Percentiles rank a stretch among this genome's conserved stretches.
Conservation (phyloP, 2,329 filamentous ascomycete genomes). For the Phialophora expanda region DNA sequence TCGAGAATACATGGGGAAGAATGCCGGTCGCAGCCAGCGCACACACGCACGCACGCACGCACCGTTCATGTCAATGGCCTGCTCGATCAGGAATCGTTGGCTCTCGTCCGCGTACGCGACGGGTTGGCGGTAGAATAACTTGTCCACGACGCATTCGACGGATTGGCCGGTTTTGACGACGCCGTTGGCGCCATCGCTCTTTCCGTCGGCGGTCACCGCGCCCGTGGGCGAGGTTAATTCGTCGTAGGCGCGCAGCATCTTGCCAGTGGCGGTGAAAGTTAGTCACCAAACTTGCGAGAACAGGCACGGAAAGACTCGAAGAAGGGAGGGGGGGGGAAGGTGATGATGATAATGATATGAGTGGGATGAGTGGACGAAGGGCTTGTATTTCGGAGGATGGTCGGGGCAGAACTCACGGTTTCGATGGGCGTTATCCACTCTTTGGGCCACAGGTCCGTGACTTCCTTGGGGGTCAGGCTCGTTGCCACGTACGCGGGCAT, state of each 20-base stretch:
- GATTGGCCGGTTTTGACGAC: slow-evolving; percentile 40
- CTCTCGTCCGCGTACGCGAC: slow-evolving; percentile 49
- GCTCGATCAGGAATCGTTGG: slow-evolving; percentile 44
- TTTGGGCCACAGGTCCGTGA: slow-evolving; percentile 42
- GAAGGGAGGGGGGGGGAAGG: slow-evolving; percentile 31
- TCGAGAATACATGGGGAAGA: too few species aligned
- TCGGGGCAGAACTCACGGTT: slow-evolving; percentile 34
- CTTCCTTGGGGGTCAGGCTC: slow-evolving; percentile 41
- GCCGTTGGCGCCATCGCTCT: slow-evolving; percentile 26
- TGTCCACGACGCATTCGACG: slow-evolving; percentile 50
- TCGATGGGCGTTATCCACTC: slow-evolving; percentile 44
- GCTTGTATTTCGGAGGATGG: background rate
- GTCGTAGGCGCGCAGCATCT: slow-evolving; percentile 44
- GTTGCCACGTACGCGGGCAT: slow-evolving; percentile 46
- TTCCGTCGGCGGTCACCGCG: slow-evolving; percentile 12
- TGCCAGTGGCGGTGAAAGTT: background rate
- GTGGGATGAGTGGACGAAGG: background rate
- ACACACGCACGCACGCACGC: too few species aligned
- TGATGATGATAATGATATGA: too few species aligned
- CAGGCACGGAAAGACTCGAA: background rate
- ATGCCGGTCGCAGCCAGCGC: too few species aligned
- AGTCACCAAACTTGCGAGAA: background rate
- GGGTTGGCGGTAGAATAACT: slow-evolving; percentile 49
- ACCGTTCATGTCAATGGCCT: slow-evolving; percentile 19
- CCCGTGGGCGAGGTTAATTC: slow-evolving; percentile 46